Evolutionary conservation across 2,329 filamentous ascomycete species (phyloP).

Genomic region (Calycina herbarum): DNA sequence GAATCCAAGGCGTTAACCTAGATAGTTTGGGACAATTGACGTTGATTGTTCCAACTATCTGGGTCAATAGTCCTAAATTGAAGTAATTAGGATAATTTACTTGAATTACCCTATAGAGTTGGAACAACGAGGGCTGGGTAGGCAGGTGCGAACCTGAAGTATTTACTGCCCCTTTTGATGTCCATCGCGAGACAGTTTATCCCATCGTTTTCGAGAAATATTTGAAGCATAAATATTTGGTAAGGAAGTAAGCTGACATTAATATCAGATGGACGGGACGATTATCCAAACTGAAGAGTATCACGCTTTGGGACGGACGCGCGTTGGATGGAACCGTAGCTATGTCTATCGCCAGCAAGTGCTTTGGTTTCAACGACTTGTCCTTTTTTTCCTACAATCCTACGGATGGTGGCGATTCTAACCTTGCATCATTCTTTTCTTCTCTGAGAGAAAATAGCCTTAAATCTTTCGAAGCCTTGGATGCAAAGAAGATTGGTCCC

Average conservation of each 20-base stretch:
- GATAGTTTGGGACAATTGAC: too few species aligned
- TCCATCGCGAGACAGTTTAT: too few species aligned
- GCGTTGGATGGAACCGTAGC: constrained; percentile 56
- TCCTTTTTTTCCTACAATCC: constrained; percentile 51
- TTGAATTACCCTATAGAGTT: too few species aligned
- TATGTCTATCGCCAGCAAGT: constrained; percentile 55
- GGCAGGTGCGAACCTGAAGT: too few species aligned
- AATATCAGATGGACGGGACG: constrained; percentile 55
- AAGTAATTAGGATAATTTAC: too few species aligned
- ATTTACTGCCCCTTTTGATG: too few species aligned
- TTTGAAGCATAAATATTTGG: background rate
- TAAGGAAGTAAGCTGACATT: background rate
- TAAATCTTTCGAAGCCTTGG: constrained; percentile 57
- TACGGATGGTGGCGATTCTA: constrained; percentile 45
- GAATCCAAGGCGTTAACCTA: too few species aligned
- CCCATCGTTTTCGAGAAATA: too few species aligned
- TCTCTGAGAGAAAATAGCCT: constrained; percentile 57
- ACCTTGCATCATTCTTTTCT: constrained; percentile 58
- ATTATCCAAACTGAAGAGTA: constrained; percentile 55
- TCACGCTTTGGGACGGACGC: constrained; percentile 62
- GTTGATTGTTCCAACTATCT: background rate
- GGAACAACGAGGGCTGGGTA: too few species aligned
- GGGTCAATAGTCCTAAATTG: background rate
- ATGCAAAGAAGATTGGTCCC: constrained; percentile 53
- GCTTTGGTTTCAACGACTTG: constrained; percentile 60